phyloP scores from a whole-genome alignment of 1,284 basidiomycete species.

The Ustilago vetiveriae region DNA sequence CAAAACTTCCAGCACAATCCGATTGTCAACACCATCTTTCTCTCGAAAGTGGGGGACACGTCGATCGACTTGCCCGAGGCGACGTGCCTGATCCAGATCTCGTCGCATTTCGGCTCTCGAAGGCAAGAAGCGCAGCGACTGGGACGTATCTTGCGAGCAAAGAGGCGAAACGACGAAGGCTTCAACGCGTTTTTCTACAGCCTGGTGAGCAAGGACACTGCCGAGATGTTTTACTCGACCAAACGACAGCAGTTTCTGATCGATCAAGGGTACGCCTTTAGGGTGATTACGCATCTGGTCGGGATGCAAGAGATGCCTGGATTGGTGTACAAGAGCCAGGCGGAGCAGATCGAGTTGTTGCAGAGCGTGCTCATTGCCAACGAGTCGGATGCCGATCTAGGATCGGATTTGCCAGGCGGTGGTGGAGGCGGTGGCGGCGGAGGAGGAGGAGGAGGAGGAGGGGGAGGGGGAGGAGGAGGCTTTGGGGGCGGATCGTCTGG shows the following conservation, averaged over 20 bases:
- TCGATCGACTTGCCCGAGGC: conserved; percentile 99
- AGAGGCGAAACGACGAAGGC: conserved; percentile 96
- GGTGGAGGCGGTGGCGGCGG: conserved; percentile 17
- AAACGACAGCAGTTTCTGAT: conserved; percentile 99
- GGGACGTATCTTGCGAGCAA: conserved; percentile 91
- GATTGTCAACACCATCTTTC: conserved; percentile 92
- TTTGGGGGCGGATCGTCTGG: conserved; percentile 16
- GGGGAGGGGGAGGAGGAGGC: conserved; percentile 7
- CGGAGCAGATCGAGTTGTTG: conserved; percentile 94
- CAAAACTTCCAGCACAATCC: conserved; percentile 97
- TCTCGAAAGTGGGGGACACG: conserved; percentile 99
- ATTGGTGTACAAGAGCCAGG: conserved; percentile 87
- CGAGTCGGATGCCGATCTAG: conserved; percentile 88
- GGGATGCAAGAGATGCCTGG: conserved; percentile 87
- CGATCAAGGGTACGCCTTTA: conserved; percentile 98
- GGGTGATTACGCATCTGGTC: conserved; percentile 97
- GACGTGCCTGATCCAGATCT: conserved; percentile 98
- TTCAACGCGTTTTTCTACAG: conserved; percentile 99
- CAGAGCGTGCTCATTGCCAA: conserved; percentile 88
- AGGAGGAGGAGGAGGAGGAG: conserved; percentile 4
- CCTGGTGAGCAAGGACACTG: conserved; percentile 96
- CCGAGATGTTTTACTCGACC: conserved; percentile 99
- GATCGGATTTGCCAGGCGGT: conserved; percentile 77
- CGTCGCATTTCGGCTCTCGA: conserved; percentile 98
- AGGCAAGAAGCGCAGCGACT: conserved; percentile 96